These are phyloP conservation scores for Beta vulgaris DNA, from an alignment of 148 eudicot species.

Conservation along the genomic window DNA sequence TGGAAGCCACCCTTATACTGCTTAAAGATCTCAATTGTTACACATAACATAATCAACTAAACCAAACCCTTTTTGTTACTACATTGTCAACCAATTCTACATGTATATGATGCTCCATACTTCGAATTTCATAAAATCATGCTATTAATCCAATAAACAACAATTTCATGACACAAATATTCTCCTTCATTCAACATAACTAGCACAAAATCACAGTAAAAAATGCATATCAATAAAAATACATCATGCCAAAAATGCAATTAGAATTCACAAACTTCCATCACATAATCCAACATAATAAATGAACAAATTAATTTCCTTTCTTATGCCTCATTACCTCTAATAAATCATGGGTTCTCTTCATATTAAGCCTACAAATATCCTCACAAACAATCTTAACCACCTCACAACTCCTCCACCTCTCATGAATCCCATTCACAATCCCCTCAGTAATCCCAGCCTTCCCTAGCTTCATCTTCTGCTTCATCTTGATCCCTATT, in stretches of 20 bases:
- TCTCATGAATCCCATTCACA: constrained; percentile 92
- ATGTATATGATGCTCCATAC: not conserved
- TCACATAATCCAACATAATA: not conserved
- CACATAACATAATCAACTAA: not conserved
- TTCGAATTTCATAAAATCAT: not conserved
- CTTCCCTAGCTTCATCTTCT: constrained; percentile 80
- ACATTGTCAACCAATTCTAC: not conserved
- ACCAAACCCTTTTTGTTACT: not conserved
- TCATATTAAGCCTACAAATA: constrained; percentile 78
- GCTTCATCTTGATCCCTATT: constrained; percentile 58
- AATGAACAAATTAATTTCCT: not conserved
- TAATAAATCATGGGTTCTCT: constrained; percentile 86
- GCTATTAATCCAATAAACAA: not conserved
- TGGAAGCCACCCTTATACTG: not conserved
- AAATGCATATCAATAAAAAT: not conserved
- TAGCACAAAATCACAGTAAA: not conserved
- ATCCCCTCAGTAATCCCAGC: constrained; percentile 91
- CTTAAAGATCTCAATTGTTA: not conserved
- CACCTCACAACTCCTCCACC: constrained; percentile 78
- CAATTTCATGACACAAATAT: not conserved
- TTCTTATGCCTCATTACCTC: constrained; percentile 46
- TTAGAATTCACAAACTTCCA: constrained; percentile 6
- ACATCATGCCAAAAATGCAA: not conserved
- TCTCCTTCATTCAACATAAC: too few relatives aligned
- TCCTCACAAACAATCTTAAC: constrained; percentile 78